phyloP scores from a whole-genome alignment of 2,329 filamentous ascomycete genomes.

The Domatiomyces globalis region DNA sequence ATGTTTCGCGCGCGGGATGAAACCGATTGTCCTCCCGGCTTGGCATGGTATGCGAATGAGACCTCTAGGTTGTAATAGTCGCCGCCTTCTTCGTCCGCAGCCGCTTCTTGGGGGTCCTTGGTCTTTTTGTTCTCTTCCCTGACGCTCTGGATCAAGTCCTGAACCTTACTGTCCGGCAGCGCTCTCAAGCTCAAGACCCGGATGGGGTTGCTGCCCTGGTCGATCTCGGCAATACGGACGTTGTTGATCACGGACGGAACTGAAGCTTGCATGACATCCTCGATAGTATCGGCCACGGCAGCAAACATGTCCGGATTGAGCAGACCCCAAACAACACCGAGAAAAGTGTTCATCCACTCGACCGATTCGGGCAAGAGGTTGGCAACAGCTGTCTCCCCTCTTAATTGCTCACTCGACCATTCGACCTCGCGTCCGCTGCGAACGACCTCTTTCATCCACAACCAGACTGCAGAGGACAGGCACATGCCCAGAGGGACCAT shows the following conservation, averaged over 20 bases:
- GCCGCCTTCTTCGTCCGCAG: slow-evolving; percentile 77
- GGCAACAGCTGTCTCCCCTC: slow-evolving; percentile 70
- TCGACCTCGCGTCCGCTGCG: slow-evolving; percentile 68
- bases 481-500: slow-evolving; percentile 60
- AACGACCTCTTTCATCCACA: slow-evolving; percentile 83
- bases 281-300: slow-evolving; percentile 79
- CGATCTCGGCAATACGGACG: slow-evolving; percentile 86
- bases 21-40: slow-evolving; percentile 54
- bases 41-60: slow-evolving; percentile 80
- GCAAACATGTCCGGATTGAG: slow-evolving; percentile 92
- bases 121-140: slow-evolving; percentile 63
- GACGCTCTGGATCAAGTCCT: slow-evolving; percentile 68
- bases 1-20: slow-evolving; percentile 82
- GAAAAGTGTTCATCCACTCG: slow-evolving; percentile 86
- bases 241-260: slow-evolving; percentile 86
- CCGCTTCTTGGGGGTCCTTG: slow-evolving; percentile 75
- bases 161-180: slow-evolving; percentile 66
- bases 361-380: slow-evolving; percentile 89
- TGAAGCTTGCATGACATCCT: slow-evolving; percentile 94
- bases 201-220: slow-evolving; percentile 81
- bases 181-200: slow-evolving; percentile 77
- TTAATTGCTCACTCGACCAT: slow-evolving; percentile 74
- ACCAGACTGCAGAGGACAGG: slow-evolving; percentile 62
- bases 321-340: slow-evolving; percentile 74
- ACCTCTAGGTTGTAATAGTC: slow-evolving; percentile 89